Evolutionary conservation across 805 yeast genomes (phyloP).

Genomic region (Candida coleopterorum): DNA sequence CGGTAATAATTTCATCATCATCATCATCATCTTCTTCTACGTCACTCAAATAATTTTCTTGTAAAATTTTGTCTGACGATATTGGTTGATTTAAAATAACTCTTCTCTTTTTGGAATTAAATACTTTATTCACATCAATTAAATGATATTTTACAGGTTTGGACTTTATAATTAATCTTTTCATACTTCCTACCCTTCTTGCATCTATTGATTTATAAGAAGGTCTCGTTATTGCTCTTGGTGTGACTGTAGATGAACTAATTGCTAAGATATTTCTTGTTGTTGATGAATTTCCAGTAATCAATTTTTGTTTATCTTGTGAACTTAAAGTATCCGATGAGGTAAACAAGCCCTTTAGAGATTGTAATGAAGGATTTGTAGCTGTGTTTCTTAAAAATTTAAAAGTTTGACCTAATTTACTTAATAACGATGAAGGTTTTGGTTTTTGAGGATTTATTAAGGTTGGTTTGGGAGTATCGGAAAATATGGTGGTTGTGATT

Average conservation of each 20-base stretch:
- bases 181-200: constrained; percentile 23
- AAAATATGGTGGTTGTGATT: constrained; percentile 24
- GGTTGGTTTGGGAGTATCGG: constrained; percentile 10
- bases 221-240: constrained; percentile 8
- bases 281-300: constrained; percentile 1
- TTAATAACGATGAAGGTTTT: constrained; percentile 19
- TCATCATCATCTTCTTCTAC: constrained; percentile 15
- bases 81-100: constrained; percentile 15
- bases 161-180: constrained; percentile 33
- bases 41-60: constrained; percentile 18
- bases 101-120: constrained; percentile 30
- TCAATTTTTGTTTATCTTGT: constrained; percentile 6
- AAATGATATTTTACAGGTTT: constrained; percentile 38
- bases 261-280: background rate
- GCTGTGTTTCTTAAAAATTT: constrained; percentile 22
- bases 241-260: background rate
- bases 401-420: constrained; percentile 32
- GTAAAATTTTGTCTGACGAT: constrained; percentile 13
- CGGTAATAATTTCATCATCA: constrained; percentile 7
- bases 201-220: constrained; percentile 12
- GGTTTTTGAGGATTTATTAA: constrained; percentile 12
- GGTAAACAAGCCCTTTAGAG: constrained; percentile 30
- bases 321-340: constrained; percentile 18
- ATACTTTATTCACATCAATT: constrained; percentile 38
- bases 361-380: constrained; percentile 8